phyloP scores from a whole-genome alignment of 257 asterid genomes.

The Plantago elongata region DNA sequence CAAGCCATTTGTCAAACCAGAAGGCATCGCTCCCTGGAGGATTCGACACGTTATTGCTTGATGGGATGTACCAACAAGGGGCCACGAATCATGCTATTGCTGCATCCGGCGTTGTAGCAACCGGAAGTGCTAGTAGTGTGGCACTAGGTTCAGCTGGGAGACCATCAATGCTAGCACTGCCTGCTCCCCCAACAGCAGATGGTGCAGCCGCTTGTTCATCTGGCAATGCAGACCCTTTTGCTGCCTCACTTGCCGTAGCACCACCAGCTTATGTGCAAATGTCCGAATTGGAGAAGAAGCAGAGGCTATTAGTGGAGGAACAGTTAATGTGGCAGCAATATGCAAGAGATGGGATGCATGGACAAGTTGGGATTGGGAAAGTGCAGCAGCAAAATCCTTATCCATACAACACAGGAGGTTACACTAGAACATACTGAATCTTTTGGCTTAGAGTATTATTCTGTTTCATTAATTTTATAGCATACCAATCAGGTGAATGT shows the following conservation, averaged over 20 bases:
- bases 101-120: constrained; percentile 57
- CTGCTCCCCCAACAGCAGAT: constrained; percentile 64
- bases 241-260: constrained; percentile 66
- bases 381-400: constrained; percentile 29
- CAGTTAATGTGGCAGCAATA: constrained; percentile 91
- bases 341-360: constrained; percentile 81
- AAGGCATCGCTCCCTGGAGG: constrained; percentile 63
- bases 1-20: constrained; percentile 77
- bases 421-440: constrained; percentile 38
- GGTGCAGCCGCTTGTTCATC: constrained; percentile 24
- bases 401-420: constrained; percentile 46
- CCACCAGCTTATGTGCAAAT: constrained; percentile 90
- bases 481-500: neutral
- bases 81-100: constrained; percentile 46
- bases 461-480: neutral
- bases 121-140: constrained; percentile 86
- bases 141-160: constrained; percentile 88
- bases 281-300: constrained; percentile 94
- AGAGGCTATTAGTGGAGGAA: constrained; percentile 61
- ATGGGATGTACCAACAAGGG: constrained; percentile 93
- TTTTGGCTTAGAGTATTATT: constrained; percentile 12
- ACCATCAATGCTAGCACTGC: constrained; percentile 80
- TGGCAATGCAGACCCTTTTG: constrained; percentile 44
- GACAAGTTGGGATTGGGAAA: constrained; percentile 47
- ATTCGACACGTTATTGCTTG: constrained; percentile 52